Evolutionary conservation across 208 protist species (phyloP).

Genomic region (Trypanosomatidae sp.): DNA sequence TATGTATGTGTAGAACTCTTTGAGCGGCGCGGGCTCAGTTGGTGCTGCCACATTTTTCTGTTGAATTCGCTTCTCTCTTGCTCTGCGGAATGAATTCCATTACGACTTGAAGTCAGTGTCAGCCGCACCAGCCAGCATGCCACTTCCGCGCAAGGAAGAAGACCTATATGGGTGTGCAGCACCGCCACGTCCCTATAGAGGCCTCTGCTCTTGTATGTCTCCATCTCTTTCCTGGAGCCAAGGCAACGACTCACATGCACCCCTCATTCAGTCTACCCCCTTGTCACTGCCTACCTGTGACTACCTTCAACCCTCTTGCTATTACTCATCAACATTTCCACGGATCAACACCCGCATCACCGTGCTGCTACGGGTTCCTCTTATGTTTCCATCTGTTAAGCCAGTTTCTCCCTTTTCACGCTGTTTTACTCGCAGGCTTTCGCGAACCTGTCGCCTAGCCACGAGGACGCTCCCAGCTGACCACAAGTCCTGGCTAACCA

Average conservation of each 20-base stretch:
- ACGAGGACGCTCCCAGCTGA: slow-evolving; percentile 6
- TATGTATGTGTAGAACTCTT: not conserved
- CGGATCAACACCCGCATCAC: not conserved
- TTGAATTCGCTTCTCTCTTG: not conserved
- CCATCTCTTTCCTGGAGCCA: not conserved
- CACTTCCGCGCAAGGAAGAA: not conserved
- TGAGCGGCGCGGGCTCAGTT: not conserved
- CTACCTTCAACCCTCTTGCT: not conserved
- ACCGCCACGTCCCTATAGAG: not conserved
- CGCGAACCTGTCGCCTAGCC: not conserved
- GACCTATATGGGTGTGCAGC: not conserved
- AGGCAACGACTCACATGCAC: not conserved
- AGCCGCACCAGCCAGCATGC: not conserved
- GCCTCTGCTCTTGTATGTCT: not conserved
- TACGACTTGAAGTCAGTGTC: not conserved
- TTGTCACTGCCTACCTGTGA: not conserved
- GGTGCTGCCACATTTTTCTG: not conserved
- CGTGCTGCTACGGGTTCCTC: not conserved
- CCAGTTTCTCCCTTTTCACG: not conserved
- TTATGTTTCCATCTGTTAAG: not conserved
- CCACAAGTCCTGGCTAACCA: slow-evolving; percentile 39
- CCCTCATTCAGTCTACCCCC: not conserved
- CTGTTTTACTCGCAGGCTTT: not conserved
- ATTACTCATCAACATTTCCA: not conserved
- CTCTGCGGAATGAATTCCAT: not conserved